Evolutionary conservation across 305 asterid species (phyloP).

Genomic region (Nicotiana rustica): DNA sequence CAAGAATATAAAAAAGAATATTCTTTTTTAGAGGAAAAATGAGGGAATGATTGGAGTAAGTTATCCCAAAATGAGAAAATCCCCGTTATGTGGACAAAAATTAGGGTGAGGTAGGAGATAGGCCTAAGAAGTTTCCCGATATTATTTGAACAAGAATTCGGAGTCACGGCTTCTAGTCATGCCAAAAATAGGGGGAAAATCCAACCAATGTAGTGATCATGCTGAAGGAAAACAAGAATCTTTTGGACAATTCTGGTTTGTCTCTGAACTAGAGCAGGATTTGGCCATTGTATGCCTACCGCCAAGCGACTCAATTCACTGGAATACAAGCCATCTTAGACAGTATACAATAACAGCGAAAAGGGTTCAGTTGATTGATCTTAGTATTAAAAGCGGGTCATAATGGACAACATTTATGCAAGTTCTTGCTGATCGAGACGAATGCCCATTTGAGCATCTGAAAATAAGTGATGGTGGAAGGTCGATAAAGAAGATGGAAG

Average conservation of each 20-base stretch:
- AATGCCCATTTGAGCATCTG: constrained; percentile 48
- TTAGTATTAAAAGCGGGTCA: constrained; percentile 43
- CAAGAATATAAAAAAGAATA: too few species aligned
- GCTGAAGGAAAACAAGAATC: constrained; percentile 1
- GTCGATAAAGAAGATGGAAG: constrained; percentile 40
- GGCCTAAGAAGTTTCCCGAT: not conserved
- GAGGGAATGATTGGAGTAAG: too few species aligned
- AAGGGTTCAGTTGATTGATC: constrained; percentile 54
- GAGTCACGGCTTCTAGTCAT: constrained; percentile 13
- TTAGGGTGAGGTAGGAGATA: too few species aligned
- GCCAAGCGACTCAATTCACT: constrained; percentile 47
- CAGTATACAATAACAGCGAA: constrained; percentile 42
- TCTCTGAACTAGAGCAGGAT: too few species aligned
- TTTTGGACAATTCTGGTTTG: not conserved
- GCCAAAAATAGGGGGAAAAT: not conserved
- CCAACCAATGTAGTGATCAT: constrained; percentile 23
- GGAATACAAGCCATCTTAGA: constrained; percentile 54
- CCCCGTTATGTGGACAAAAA: too few species aligned
- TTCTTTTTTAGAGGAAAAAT: too few species aligned
- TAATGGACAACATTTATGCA: constrained; percentile 55
- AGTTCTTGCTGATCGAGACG: constrained; percentile 46
- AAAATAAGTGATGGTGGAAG: constrained; percentile 57
- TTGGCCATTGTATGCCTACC: constrained; percentile 42
- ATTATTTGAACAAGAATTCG: not conserved
- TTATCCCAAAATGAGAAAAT: too few species aligned